These are phyloP conservation scores for Phytophthora colocasiae DNA, from an alignment of 352 stramenopile species.

Conservation along the genomic window DNA sequence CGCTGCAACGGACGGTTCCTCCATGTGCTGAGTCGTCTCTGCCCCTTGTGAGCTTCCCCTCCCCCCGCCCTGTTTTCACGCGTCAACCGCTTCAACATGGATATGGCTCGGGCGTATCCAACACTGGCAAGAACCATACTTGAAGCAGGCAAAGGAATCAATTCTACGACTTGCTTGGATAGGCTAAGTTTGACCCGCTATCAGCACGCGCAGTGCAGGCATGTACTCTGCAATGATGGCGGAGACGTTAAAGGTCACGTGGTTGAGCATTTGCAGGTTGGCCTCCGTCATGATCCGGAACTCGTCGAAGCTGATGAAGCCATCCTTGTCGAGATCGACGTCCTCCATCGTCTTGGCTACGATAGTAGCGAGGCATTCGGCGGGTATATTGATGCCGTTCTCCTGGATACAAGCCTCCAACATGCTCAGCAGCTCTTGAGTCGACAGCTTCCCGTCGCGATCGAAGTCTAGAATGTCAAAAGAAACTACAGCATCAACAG, in stretches of 20 bases:
- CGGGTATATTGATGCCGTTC: constrained; percentile 79
- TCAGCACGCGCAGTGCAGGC: constrained; percentile 63
- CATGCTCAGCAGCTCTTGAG: constrained; percentile 74
- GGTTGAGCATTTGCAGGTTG: constrained; percentile 82
- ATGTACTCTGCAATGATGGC: constrained; percentile 80
- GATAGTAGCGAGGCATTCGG: constrained; percentile 67
- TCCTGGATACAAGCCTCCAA: constrained; percentile 77
- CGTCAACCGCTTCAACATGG: constrained; percentile 8
- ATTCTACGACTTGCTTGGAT: neutral
- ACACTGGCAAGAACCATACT: neutral
- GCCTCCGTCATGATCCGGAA: constrained; percentile 63
- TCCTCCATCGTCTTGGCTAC: constrained; percentile 77
- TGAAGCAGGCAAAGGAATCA: constrained; percentile 2
- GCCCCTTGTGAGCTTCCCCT: neutral
- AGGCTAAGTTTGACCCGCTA: constrained; percentile 28
- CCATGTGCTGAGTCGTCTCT: neutral
- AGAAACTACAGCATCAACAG: constrained; percentile 53
- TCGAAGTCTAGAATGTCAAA: constrained; percentile 83
- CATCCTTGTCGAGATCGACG: constrained; percentile 69
- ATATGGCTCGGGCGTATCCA: neutral
- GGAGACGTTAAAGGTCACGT: constrained; percentile 85
- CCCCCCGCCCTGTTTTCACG: constrained; percentile 12
- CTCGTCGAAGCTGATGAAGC: constrained; percentile 82
- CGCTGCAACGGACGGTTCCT: neutral
- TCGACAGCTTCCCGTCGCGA: constrained; percentile 77